phyloP scores from a whole-genome alignment of 148 eudicot species.

The Hydrangea macrophylla region DNA sequence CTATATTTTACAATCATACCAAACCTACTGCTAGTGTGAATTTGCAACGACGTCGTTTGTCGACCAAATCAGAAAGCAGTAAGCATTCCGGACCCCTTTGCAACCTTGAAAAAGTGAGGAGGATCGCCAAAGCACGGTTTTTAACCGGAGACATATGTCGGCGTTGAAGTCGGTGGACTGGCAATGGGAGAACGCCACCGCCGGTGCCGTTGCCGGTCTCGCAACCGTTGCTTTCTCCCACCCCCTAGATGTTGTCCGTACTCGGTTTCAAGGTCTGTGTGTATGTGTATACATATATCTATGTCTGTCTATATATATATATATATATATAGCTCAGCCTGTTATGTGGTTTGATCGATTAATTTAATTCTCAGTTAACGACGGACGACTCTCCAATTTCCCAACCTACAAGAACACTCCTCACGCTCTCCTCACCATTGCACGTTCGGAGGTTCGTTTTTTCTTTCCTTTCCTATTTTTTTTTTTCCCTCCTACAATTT shows the following conservation, averaged over 20 bases:
- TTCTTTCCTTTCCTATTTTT: neutral
- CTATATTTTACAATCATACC: too few relatives aligned
- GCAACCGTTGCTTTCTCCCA: constrained; percentile 79
- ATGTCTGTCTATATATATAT: neutral
- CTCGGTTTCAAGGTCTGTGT: constrained; percentile 79
- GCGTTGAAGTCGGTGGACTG: constrained; percentile 30
- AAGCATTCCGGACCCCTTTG: too few relatives aligned
- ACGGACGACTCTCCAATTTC: constrained; percentile 60
- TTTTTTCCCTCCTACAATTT: neutral
- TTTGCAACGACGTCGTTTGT: too few relatives aligned
- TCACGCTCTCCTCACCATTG: constrained; percentile 84
- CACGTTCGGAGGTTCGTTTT: constrained; percentile 69
- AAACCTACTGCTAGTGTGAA: too few relatives aligned
- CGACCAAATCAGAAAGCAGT: too few relatives aligned
- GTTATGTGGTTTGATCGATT: neutral
- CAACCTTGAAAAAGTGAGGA: too few relatives aligned
- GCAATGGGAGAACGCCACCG: constrained; percentile 94
- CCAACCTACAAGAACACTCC: constrained; percentile 84
- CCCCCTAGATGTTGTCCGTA: constrained; percentile 97
- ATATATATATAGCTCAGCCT: neutral
- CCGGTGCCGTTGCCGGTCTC: constrained; percentile 82
- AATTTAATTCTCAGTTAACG: constrained; percentile 52
- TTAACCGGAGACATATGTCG: constrained; percentile 16
- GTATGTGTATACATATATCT: neutral
- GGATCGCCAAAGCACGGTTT: neutral